Evolutionary conservation across 1,284 basidiomycete species (phyloP).

Genomic region (Waitea zeae): DNA sequence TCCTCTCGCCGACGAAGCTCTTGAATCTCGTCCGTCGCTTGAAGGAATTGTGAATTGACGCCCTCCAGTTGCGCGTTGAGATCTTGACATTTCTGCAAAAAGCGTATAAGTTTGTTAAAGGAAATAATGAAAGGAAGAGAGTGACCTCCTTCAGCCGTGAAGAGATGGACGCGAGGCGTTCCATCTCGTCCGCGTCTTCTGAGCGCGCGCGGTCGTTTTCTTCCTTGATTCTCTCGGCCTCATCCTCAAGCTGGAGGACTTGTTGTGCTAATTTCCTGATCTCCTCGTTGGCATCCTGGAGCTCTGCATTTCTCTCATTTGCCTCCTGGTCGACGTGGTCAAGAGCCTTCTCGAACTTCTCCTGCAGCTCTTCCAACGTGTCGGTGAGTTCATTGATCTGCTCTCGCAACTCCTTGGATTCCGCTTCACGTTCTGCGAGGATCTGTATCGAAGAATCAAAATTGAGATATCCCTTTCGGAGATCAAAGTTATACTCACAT

Average conservation of each 20-base stretch:
- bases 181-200: slow-evolving; percentile 53
- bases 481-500: slow-evolving; percentile 25
- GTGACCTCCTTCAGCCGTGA: slow-evolving; percentile 65
- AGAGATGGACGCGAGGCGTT: slow-evolving; percentile 54
- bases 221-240: slow-evolving; percentile 32
- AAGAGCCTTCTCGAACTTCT: slow-evolving; percentile 55
- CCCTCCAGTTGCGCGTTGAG: slow-evolving; percentile 49
- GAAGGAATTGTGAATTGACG: slow-evolving; percentile 40
- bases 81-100: slow-evolving; percentile 42
- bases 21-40: slow-evolving; percentile 37
- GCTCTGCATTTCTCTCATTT: slow-evolving; percentile 54
- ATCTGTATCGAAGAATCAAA: slow-evolving; percentile 22
- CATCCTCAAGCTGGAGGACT: slow-evolving; percentile 39
- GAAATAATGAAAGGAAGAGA: slow-evolving; percentile 5
- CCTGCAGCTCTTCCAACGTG: slow-evolving; percentile 48
- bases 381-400: slow-evolving; percentile 58
- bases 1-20: slow-evolving; percentile 51
- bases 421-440: slow-evolving; percentile 56
- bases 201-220: slow-evolving; percentile 33
- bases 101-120: too few relatives aligned
- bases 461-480: too few relatives aligned
- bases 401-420: slow-evolving; percentile 55
- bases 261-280: slow-evolving; percentile 59
- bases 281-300: slow-evolving; percentile 48
- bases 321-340: slow-evolving; percentile 57